phyloP scores from a whole-genome alignment of 2,329 filamentous ascomycete species.

The Aureobasidium vineae region DNA sequence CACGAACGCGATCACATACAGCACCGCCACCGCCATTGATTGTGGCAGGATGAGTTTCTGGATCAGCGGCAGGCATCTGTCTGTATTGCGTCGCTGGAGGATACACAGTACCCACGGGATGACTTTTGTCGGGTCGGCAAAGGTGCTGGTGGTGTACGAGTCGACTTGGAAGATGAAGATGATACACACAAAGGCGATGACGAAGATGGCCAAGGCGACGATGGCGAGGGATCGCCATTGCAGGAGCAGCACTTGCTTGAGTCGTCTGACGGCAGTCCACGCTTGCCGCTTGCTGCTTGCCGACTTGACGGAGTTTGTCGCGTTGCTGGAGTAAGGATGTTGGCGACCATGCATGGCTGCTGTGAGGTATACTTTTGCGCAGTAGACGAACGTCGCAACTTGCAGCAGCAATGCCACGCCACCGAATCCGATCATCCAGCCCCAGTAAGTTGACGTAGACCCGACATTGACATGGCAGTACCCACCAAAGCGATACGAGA shows the following conservation, averaged over 20 bases:
- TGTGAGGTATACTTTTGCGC: constrained; percentile 39
- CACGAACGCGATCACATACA: constrained; percentile 33
- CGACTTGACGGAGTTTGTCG: constrained; percentile 30
- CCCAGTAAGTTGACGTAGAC: constrained; percentile 41
- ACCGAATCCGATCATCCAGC: constrained; percentile 41
- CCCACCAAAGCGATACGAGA: constrained; percentile 65
- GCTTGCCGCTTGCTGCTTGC: constrained; percentile 30
- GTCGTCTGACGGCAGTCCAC: constrained; percentile 69
- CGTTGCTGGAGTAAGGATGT: constrained; percentile 18
- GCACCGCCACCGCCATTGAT: constrained; percentile 30
- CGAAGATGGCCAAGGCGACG: constrained; percentile 68
- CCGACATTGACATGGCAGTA: constrained; percentile 82
- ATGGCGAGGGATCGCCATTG: constrained; percentile 83
- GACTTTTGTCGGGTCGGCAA: constrained; percentile 30
- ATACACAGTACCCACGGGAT: constrained; percentile 35
- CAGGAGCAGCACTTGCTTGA: constrained; percentile 73
- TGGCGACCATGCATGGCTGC: constrained; percentile 29
- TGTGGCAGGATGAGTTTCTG: constrained; percentile 31
- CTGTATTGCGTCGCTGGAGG: constrained; percentile 31
- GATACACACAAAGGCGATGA: constrained; percentile 32
- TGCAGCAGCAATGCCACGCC: constrained; percentile 39
- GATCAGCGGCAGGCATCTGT: constrained; percentile 30
- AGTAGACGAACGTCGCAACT: constrained; percentile 39
- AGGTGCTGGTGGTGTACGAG: constrained; percentile 29
- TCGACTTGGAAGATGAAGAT: constrained; percentile 34